Evolutionary conservation across 441 rosid genomes (phyloP), one percentile per base, ranked within the genome.

Genomic region (Macaranga tanarius): DNA sequence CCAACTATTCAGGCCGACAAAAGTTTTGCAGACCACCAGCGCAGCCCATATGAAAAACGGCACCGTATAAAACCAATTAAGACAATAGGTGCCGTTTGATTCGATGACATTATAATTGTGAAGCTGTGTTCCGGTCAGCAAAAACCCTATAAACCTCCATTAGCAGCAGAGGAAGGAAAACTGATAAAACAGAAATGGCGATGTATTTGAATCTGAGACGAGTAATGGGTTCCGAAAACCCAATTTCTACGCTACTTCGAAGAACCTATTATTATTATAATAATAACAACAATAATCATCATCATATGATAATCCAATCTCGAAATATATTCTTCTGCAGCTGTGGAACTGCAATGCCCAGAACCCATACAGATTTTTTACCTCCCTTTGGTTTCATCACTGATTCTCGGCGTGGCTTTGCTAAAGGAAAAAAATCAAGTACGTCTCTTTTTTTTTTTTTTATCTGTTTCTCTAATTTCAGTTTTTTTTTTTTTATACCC

Each of bases 401-500:
- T 45, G 83, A 75, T 61, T 73, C 60, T 81, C 85, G 88, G 62
- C 87, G 98, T 60, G 93, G 93, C 7, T 95, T 88, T 65, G 98
- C 98, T 42, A 92, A 90, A 75, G 92, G 81, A 52, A 89, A 82
- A 83, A 90, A 75, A 79, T 85, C 96, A 67, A 89, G 99, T 95
- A 87, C 7, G 5, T 26, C 5, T 17, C 55, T 54, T 44, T 55
- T 38, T 65, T 26, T 3, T 17, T 50, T 54, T 44, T 55, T 38
- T 65, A 7, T 58, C 20, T 52, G 28, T 34, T 34, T 34, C 38
- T 34, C 38, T 34, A 3, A 34, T 34, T 34, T 34, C 6, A n/a
- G 38, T 4, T 34, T 34, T 5, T 34, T 34, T 2, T 34, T 7
- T 34, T 34, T 34, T 5, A 34, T 4, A 34, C 38, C 38, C 38